Percentiles rank a stretch among this genome's conserved stretches.
Evolutionary conservation across 2,329 filamentous ascomycete species (phyloP).

Genomic region (Scopulariopsis brevicaulis): DNA sequence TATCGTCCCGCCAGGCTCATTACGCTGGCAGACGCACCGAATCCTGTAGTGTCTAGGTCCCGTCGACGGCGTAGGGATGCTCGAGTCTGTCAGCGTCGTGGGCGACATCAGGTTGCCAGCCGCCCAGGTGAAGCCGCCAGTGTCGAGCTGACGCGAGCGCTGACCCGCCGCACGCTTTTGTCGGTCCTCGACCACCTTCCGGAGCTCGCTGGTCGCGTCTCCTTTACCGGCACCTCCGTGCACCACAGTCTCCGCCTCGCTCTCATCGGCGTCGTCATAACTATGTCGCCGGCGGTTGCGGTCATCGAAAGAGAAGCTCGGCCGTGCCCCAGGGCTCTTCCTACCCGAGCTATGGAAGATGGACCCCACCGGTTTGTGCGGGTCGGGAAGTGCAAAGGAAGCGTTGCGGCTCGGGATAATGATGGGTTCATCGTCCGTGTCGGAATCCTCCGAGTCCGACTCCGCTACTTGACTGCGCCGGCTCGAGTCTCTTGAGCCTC

Average conservation of each 20-base stretch:
- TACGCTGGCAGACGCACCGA: slow-evolving; percentile 44
- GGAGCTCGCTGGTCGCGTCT: slow-evolving; percentile 49
- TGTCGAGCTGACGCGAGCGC: background rate
- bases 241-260: slow-evolving; percentile 48
- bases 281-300: slow-evolving; percentile 14
- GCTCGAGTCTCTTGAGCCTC: slow-evolving; percentile 9
- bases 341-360: slow-evolving; percentile 36
- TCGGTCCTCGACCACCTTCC: slow-evolving; percentile 43
- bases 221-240: slow-evolving; percentile 34
- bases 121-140: slow-evolving; percentile 1
- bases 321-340: slow-evolving; percentile 29
- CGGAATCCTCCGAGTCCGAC: slow-evolving; percentile 39
- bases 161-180: slow-evolving; percentile 25
- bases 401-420: slow-evolving; percentile 49
- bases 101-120: slow-evolving; percentile 27
- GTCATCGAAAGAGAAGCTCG: slow-evolving; percentile 21
- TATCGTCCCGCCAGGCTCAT: slow-evolving; percentile 27
- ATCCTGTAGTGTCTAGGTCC: slow-evolving; percentile 29
- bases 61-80: slow-evolving; percentile 32
- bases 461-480: slow-evolving; percentile 4
- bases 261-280: slow-evolving; percentile 32
- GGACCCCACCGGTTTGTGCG: slow-evolving; percentile 34
- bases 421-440: slow-evolving; percentile 53
- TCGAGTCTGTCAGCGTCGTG: slow-evolving; percentile 35
- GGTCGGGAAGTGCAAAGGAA: slow-evolving; percentile 43